phyloP scores from a whole-genome alignment of 148 eudicot species.

The Nepenthes gracilis region DNA sequence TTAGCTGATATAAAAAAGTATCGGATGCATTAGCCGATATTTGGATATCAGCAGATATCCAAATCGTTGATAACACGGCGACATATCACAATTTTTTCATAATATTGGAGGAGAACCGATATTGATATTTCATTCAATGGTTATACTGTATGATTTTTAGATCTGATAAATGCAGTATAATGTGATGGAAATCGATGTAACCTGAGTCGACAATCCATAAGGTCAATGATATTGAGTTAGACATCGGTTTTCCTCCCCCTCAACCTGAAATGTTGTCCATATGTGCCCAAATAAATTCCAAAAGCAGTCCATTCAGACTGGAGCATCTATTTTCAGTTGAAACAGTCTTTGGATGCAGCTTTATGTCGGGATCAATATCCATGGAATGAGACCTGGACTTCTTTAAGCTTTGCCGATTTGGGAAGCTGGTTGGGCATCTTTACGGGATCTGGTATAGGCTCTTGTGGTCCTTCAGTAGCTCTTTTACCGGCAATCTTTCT shows the following conservation, averaged over 20 bases:
- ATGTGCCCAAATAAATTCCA: slow-evolving; percentile 47
- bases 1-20: no score
- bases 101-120: no score
- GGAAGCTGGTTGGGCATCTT: slow-evolving; percentile 23
- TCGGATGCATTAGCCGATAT: no score
- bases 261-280: slow-evolving; percentile 49
- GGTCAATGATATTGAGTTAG: slow-evolving; percentile 46
- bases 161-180: background rate
- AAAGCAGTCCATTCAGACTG: slow-evolving; percentile 19
- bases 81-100: no score
- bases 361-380: slow-evolving; percentile 58
- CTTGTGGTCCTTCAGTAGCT: slow-evolving; percentile 41
- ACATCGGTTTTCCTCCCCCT: slow-evolving; percentile 48
- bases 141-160: background rate
- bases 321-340: slow-evolving; percentile 21
- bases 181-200: background rate
- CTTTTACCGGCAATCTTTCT: slow-evolving; percentile 52
- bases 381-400: slow-evolving; percentile 35
- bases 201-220: slow-evolving; percentile 50
- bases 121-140: no score
- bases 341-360: slow-evolving; percentile 13
- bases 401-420: slow-evolving; percentile 14
- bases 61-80: no score
- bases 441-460: slow-evolving; percentile 15
- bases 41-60: no score